A percentile compares a stretch with the other conserved stretches of the same genome.
Evolutionary conservation across 495 filamentous ascomycete species (phyloP).

Genomic region (Tuber borchii): DNA sequence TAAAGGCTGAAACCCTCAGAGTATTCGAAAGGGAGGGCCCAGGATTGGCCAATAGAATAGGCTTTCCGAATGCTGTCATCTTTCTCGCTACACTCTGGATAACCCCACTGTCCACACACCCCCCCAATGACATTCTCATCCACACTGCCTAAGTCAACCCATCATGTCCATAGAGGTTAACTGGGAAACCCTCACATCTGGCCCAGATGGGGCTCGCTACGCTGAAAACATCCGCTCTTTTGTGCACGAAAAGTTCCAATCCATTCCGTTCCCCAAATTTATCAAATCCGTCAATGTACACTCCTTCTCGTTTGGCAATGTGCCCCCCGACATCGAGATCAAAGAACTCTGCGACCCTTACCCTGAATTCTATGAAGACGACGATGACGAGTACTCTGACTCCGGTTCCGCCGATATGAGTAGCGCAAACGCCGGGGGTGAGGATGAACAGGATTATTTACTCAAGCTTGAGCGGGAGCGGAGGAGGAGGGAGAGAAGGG

Average conservation of each 20-base stretch:
- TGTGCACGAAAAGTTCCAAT: slow-evolving; percentile 91
- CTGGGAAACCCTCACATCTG: slow-evolving; percentile 87
- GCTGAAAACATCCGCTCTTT: slow-evolving; percentile 84
- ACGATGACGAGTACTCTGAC: slow-evolving; percentile 50
- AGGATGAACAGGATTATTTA: slow-evolving; percentile 43
- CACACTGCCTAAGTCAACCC: background rate
- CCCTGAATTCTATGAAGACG: slow-evolving; percentile 92
- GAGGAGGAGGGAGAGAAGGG: slow-evolving; percentile 44
- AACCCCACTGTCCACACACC: background rate
- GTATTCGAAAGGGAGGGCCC: no score
- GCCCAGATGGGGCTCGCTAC: slow-evolving; percentile 73
- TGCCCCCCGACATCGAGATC: slow-evolving; percentile 77
- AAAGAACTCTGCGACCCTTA: slow-evolving; percentile 96
- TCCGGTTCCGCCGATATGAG: slow-evolving; percentile 14
- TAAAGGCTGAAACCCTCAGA: no score
- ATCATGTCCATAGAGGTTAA: slow-evolving; percentile 93
- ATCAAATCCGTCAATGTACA: slow-evolving; percentile 94
- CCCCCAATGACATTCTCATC: background rate
- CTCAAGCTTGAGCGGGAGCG: slow-evolving; percentile 47
- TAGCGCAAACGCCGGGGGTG: slow-evolving; percentile 16
- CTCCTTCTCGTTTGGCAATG: slow-evolving; percentile 81
- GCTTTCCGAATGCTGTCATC: background rate
- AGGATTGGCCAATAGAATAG: no score
- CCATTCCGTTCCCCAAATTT: slow-evolving; percentile 81
- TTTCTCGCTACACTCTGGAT: no score